Evolutionary conservation across 371 early-diverging fungal species (phyloP).

Genomic region (Circinella umbellata): DNA sequence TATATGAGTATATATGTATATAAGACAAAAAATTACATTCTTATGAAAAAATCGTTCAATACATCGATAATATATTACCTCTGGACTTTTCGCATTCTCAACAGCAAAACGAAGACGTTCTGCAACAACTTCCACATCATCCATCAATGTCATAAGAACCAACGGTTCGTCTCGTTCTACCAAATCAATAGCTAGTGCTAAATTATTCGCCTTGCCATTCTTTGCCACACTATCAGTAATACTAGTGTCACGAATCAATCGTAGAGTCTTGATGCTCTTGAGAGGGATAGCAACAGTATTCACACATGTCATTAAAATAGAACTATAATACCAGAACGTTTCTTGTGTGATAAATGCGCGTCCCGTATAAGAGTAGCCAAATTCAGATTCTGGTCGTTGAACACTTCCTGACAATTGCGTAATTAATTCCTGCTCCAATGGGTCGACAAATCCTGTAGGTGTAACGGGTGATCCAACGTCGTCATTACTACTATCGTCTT

Average conservation of each 20-base stretch:
- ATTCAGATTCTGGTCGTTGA: conserved; percentile 33
- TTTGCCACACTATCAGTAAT: conserved; percentile 20
- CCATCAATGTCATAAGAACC: conserved; percentile 42
- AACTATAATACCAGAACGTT: conserved; percentile 55
- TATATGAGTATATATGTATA: no score
- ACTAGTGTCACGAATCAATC: conserved; percentile 44
- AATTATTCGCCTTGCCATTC: conserved; percentile 33
- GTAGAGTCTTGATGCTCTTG: conserved; percentile 38
- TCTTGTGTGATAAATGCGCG: conserved; percentile 51
- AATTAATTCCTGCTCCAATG: conserved; percentile 42
- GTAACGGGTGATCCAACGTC: conserved; percentile 6
- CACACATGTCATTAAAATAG: conserved; percentile 48
- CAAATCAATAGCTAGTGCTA: conserved; percentile 45
- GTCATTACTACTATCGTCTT: not conserved
- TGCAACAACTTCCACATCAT: conserved; percentile 44
- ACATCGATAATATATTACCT: conserved; percentile 21
- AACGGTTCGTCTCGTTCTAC: conserved; percentile 30
- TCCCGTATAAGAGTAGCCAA: conserved; percentile 49
- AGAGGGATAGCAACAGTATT: conserved; percentile 50
- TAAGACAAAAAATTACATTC: no score
- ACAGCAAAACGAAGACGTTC: conserved; percentile 46
- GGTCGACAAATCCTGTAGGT: conserved; percentile 30
- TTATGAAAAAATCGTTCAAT: no score
- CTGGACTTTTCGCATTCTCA: conserved; percentile 39
- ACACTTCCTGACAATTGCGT: conserved; percentile 30